phyloP scores from a whole-genome alignment of 2,329 filamentous ascomycete genomes.

The Colletotrichum liriopes region DNA sequence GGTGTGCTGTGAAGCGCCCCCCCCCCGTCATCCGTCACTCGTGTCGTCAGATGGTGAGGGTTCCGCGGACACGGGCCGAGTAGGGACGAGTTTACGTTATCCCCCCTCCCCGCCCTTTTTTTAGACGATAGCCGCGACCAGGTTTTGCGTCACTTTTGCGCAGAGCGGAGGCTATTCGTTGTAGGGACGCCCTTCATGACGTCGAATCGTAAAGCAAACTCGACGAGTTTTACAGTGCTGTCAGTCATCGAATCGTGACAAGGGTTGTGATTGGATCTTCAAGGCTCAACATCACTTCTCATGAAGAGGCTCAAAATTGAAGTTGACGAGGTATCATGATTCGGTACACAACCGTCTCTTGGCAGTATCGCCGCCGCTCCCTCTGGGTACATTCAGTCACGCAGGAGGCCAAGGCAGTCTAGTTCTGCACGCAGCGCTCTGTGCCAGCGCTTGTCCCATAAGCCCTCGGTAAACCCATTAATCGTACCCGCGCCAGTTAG shows the following conservation, averaged over 20 bases:
- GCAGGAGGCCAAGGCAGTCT: background rate
- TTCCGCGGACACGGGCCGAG: constrained; percentile 29
- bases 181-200: background rate
- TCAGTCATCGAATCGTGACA: background rate
- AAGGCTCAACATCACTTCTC: background rate
- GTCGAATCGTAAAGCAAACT: constrained; percentile 10
- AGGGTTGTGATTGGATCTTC: no score
- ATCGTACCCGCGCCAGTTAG: constrained; percentile 4
- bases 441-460: background rate
- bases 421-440: constrained; percentile 2
- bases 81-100: background rate
- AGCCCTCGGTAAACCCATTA: constrained; percentile 1
- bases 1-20: constrained; percentile 12
- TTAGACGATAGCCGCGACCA: constrained; percentile 20
- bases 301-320: background rate
- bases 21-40: constrained; percentile 17
- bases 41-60: constrained; percentile 24
- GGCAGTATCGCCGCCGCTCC: background rate
- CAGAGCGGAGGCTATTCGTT: background rate
- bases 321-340: constrained; percentile 16
- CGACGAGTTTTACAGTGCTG: background rate
- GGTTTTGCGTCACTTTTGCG: constrained; percentile 15
- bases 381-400: background rate
- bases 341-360: background rate
- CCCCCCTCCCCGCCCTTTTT: background rate